A percentile compares a stretch with the other conserved stretches of the same genome.
Conservation (phyloP, 371 early-diverging fungal genomes). For the Mortierella sp. region DNA sequence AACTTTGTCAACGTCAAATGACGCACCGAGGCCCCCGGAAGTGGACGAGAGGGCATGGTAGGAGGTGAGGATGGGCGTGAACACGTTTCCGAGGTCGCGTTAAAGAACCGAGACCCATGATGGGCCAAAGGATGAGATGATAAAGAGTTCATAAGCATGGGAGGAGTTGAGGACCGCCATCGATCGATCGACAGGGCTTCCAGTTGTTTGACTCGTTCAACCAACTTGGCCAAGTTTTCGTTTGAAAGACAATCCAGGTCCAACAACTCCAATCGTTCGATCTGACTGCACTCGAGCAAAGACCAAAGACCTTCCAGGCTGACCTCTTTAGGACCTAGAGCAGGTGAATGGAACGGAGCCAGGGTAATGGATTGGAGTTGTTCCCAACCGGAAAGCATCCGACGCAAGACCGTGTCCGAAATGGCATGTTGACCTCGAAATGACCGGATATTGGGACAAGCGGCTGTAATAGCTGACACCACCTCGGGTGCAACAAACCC, state of each 20-base stretch:
- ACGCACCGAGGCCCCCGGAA: conserved; percentile 55
- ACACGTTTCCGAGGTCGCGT: not conserved
- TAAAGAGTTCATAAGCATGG: not conserved
- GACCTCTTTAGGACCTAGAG: conserved; percentile 40
- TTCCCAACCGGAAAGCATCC: conserved; percentile 59
- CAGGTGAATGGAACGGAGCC: conserved; percentile 38
- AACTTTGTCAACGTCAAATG: conserved; percentile 58
- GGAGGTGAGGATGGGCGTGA: not conserved
- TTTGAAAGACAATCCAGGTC: conserved; percentile 61
- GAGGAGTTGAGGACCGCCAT: not conserved
- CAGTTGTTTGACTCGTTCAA: conserved; percentile 34
- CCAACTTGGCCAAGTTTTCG: conserved; percentile 51
- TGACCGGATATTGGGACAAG: conserved; percentile 58
- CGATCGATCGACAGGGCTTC: conserved; percentile 4
- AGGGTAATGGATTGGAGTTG: conserved; percentile 36
- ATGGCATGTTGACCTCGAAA: conserved; percentile 61
- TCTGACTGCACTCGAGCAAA: conserved; percentile 30
- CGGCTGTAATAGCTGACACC: conserved; percentile 58
- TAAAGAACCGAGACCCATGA: conserved; percentile 17
- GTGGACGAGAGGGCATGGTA: conserved; percentile 1
- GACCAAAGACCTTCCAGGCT: conserved; percentile 52
- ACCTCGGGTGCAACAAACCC: conserved; percentile 56
- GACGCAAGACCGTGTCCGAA: conserved; percentile 57
- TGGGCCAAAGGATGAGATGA: conserved; percentile 41
- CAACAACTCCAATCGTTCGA: conserved; percentile 55